Evolutionary conservation across 2,329 filamentous ascomycete species (phyloP), one percentile per base, ranked within the genome.

Genomic region (Aspergillus terreus): DNA sequence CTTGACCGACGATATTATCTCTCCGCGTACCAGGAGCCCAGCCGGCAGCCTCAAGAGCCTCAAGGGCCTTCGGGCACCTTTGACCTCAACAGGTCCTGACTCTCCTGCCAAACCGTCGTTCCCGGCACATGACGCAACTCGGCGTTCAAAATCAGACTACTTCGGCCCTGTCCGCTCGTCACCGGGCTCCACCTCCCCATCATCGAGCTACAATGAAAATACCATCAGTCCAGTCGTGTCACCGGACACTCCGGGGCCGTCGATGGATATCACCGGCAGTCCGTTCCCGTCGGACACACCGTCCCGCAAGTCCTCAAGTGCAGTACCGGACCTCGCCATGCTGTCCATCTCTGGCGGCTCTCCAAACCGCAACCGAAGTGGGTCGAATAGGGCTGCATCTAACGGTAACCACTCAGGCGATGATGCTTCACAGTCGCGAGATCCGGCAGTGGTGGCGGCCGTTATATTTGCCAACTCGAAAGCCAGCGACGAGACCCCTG

Each of bases 21-120:
- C 69, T 23, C 68, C 69, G 51, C 65, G 69, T 36, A 68, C 69
- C n/a, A 61, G 58, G 27, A 71, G 68, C 46, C 68, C 68, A 10
- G 58, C 59, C 14, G 43, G 45, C n/a, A 51, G 49, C 38, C 36
- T 53, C 46, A 35, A 49, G 48, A 51, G 56, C 4, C 35, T 52
- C 44, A 36, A 49, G 47, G 48, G 56, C 6, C 17, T 51, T 35
- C 53, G 49, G 4, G 32, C 44, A 19, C 53, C 58, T 38, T 45
- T 57, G 32, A 50, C 46, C 4, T 42, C 45, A 32, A 50, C 32
- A 9, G 52, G 35, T 7, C 46, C 47, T 25, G 48, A 55, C 9
- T 52, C 51, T 10, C 49, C 49, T 10, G 50, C 54, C 32, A 59
- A 57, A 38, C 41, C 33, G 41, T 38, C 44, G n/a, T 47, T 54